A percentile compares a stretch with the other conserved stretches of the same genome.
phyloP scores from a whole-genome alignment of 2,329 filamentous ascomycete species.

The Aureobasidium sp. region DNA sequence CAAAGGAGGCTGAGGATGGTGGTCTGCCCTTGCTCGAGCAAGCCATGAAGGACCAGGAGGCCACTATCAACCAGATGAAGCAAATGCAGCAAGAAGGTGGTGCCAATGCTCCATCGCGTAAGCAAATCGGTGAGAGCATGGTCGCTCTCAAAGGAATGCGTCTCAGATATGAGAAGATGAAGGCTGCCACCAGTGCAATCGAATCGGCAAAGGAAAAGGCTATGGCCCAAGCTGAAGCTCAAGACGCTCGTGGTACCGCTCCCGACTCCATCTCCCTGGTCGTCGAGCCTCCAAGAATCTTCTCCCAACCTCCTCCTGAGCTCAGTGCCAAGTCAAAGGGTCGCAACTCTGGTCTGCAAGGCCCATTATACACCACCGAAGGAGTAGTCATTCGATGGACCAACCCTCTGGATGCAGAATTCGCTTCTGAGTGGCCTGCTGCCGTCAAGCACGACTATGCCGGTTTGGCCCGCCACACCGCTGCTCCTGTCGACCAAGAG shows the following conservation, averaged over 20 bases:
- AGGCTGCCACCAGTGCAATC: not conserved
- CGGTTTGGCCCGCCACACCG: slow-evolving; percentile 24
- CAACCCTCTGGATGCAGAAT: slow-evolving; percentile 33
- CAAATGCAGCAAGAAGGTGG: not conserved
- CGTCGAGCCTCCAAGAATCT: slow-evolving; percentile 1
- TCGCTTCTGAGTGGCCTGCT: slow-evolving; percentile 29
- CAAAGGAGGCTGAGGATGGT: slow-evolving; percentile 14
- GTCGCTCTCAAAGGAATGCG: not conserved
- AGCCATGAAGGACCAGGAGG: slow-evolving; percentile 9
- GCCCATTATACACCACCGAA: slow-evolving; percentile 22
- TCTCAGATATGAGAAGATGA: slow-evolving; percentile 7
- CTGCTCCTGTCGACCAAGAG: slow-evolving; percentile 5
- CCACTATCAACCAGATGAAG: not conserved
- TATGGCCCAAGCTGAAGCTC: not conserved
- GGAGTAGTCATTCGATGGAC: slow-evolving; percentile 30
- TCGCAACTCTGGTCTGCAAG: slow-evolving; percentile 10
- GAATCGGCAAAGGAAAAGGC: not conserved
- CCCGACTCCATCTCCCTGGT: not conserved
- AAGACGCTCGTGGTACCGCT: not conserved
- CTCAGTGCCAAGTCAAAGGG: slow-evolving; percentile 15
- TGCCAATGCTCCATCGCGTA: not conserved
- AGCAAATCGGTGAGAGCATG: not conserved
- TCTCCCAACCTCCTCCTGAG: slow-evolving; percentile 10
- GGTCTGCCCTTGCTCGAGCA: slow-evolving; percentile 1
- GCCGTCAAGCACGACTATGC: slow-evolving; percentile 26